Evolutionary conservation across 257 asterid genomes (phyloP).

Genomic region (Gynochthodes officinalis): DNA sequence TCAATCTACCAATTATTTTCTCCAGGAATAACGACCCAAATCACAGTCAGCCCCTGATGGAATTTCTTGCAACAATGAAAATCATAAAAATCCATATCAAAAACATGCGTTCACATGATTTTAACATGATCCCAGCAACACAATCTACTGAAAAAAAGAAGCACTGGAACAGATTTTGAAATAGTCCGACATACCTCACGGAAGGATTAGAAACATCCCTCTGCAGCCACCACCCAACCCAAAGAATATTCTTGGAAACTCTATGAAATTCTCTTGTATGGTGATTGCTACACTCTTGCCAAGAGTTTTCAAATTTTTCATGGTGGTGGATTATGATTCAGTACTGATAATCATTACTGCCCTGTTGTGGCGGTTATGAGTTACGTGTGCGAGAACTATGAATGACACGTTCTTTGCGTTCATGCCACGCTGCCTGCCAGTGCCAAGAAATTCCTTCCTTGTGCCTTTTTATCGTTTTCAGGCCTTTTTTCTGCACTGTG

Average conservation of each 20-base stretch:
- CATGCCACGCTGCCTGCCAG: conserved; percentile 14
- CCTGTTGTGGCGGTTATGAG: no score
- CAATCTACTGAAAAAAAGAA: background rate
- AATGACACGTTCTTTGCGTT: conserved; percentile 27
- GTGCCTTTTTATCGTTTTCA: background rate
- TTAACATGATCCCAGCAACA: background rate
- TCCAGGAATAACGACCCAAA: background rate
- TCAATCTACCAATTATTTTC: background rate
- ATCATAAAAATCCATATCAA: background rate
- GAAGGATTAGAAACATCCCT: background rate
- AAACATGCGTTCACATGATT: background rate
- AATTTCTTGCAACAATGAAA: no score
- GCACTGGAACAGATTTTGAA: no score
- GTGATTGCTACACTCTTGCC: no score
- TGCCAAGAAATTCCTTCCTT: background rate
- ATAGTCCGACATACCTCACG: background rate
- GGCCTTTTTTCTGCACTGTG: conserved; percentile 3
- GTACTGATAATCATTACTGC: no score
- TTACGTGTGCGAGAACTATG: background rate
- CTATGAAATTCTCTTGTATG: background rate
- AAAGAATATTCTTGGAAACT: background rate
- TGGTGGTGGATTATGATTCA: no score
- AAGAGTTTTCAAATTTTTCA: no score
- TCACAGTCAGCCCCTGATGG: background rate
- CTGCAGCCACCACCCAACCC: background rate